phyloP scores from a whole-genome alignment of 148 eudicot species.

The Camellia granthamiana region DNA sequence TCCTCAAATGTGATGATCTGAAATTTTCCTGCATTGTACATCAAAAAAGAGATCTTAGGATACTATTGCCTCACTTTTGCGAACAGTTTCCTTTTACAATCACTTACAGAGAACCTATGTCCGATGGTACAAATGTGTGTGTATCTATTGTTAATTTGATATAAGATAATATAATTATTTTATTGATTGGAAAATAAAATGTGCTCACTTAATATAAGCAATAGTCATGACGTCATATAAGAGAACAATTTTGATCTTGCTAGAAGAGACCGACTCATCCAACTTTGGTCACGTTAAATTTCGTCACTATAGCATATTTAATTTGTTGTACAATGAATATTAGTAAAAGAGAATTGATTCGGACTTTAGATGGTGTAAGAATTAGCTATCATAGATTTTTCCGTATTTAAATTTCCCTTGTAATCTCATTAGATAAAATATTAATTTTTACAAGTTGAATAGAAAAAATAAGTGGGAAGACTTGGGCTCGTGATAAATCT shows the following conservation, averaged over 20 bases:
- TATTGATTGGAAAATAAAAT: background rate
- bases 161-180: background rate
- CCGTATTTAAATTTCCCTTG: no score
- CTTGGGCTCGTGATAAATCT: background rate
- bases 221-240: background rate
- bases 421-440: no score
- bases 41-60: background rate
- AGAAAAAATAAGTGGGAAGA: background rate
- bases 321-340: no score
- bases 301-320: background rate
- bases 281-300: background rate
- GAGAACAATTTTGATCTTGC: background rate
- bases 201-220: background rate
- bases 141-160: background rate
- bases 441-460: no score
- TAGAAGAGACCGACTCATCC: background rate
- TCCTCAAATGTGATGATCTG: constrained; percentile 90
- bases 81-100: background rate
- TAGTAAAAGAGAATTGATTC: no score
- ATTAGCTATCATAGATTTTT: no score
- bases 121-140: background rate
- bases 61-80: background rate
- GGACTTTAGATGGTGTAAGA: no score
- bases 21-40: constrained; percentile 62
- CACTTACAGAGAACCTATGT: background rate